Evolutionary conservation across 495 filamentous ascomycete species (phyloP), one percentile per base, ranked within the genome.

Genomic region (Tuber calosporum): DNA sequence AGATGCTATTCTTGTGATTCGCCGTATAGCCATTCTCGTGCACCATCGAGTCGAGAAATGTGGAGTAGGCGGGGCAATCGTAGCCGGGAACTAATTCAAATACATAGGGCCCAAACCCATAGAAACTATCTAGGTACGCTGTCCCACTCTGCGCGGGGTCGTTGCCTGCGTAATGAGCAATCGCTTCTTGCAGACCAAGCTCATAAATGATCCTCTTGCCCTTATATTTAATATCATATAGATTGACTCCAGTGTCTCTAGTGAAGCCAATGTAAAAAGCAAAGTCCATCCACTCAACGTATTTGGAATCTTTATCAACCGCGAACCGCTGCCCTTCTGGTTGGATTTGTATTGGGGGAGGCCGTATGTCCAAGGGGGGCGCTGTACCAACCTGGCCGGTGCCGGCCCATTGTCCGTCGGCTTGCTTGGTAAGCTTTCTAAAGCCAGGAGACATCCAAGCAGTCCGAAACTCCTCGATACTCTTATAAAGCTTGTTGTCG

Each of bases 161-260:
- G 74, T 83, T 84, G 17, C 85, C 85, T 11, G 85, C 86, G 75
- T 87, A 88, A 76, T 87, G 86, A 2, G 87, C 83, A 67, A 88
- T 76, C 4, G 86, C 87, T 79, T 89, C 86, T 79, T 88, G 86
- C 0, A 88, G 77, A 13, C 85, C 84, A 43, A 88, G 82, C 77
- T 88, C 86, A 79, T 88, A 88, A 58, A 88, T 82, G 40, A 88
- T 83, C 19, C 86, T 80, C 68, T 87, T 82, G 26, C 85, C 86
- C 74, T 87, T 84, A 80, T 85, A 88, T 30, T 82, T 80, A 43
- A 89, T 84, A 75, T 88, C 82, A 74, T 83, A 84, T n/a, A 87
- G 75, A 22, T 76, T 70, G 66, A 87, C 74, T 34, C 86, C 86
- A 4, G 82, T 81, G 70, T 85, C 86, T 36, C 82, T 76, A 40